Conservation (phyloP, 805 yeast species). For the Suhomyces sp. region DNA sequence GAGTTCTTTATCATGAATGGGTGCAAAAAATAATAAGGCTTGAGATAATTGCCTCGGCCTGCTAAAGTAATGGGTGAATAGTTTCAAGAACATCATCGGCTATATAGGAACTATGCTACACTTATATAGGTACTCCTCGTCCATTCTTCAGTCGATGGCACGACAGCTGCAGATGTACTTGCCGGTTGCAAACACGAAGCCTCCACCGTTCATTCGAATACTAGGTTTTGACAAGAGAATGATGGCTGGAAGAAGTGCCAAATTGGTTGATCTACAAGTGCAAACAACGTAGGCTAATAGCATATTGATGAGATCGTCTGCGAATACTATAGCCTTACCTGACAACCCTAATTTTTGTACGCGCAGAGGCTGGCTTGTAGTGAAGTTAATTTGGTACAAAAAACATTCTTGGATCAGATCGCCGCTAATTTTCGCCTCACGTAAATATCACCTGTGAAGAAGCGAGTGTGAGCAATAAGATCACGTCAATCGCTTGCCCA, state of each 20-base stretch:
- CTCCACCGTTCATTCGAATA: neutral
- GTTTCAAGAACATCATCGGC: neutral
- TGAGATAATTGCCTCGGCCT: neutral
- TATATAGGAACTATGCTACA: neutral
- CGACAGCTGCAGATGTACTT: neutral
- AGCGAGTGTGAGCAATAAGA: neutral
- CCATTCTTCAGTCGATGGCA: neutral
- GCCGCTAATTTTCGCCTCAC: neutral
- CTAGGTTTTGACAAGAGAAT: neutral
- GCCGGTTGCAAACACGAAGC: neutral
- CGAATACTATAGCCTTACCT: neutral
- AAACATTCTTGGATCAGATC: neutral
- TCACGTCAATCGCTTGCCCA: neutral
- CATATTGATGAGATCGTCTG: neutral
- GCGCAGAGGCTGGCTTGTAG: neutral
- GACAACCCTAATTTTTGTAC: neutral
- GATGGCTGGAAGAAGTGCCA: neutral
- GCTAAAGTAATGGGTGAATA: neutral
- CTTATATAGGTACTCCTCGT: neutral
- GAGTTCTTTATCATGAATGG: neutral
- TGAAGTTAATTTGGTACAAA: neutral
- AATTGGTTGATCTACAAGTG: neutral
- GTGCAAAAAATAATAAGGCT: neutral
- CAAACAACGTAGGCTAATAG: neutral
- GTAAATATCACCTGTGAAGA: neutral